Evolutionary conservation across 345 rosid species (phyloP).

Genomic region (Acer saccharum): DNA sequence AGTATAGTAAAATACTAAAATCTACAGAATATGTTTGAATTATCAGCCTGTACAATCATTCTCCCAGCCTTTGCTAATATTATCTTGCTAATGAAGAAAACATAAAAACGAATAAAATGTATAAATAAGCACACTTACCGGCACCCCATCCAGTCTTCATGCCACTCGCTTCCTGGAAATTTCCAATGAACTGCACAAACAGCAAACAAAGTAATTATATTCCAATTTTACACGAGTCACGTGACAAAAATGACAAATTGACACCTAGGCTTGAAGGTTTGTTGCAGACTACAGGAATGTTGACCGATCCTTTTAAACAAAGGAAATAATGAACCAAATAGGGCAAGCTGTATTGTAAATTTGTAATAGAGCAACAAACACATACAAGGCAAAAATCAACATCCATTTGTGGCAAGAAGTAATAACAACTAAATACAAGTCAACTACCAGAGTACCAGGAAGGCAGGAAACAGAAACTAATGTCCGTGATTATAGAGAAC

Average conservation of each 20-base stretch:
- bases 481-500: neutral
- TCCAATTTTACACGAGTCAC: neutral
- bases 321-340: neutral
- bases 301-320: neutral
- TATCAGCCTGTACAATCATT: too few species aligned
- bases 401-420: neutral
- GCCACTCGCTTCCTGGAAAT: conserved; percentile 80
- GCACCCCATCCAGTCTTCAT: conserved; percentile 91
- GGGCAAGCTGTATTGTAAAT: neutral
- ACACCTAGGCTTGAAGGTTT: neutral
- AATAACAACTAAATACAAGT: neutral
- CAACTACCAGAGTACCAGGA: neutral
- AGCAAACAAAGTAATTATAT: neutral
- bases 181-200: conserved; percentile 76
- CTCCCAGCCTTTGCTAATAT: neutral
- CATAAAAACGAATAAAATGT: neutral
- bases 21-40: too few species aligned
- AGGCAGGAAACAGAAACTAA: neutral
- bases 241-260: neutral
- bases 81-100: conserved; percentile 4
- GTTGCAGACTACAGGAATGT: neutral
- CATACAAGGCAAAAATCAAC: neutral
- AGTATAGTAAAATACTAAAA: neutral
- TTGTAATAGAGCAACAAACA: neutral
- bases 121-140: conserved; percentile 42